A percentile compares a stretch with the other conserved stretches of the same genome.
Conservation (phyloP, 1,139 yeast species). For the Yamadazyma dushanensis region DNA sequence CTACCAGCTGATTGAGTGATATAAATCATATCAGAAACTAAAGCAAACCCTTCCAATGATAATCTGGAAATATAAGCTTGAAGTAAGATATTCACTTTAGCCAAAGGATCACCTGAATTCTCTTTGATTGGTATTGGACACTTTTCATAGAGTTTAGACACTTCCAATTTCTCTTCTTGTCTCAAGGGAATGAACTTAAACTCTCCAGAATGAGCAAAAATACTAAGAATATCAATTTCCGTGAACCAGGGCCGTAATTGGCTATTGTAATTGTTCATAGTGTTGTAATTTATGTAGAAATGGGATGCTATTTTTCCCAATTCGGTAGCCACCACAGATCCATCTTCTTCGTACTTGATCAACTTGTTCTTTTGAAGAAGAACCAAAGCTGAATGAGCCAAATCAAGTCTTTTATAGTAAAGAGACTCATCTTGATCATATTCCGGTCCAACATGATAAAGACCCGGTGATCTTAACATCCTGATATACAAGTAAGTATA, state of each 20-base stretch:
- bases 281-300: slow-evolving; percentile 75
- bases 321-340: slow-evolving; percentile 58
- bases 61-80: slow-evolving; percentile 84
- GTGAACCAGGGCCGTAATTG: slow-evolving; percentile 64
- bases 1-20: slow-evolving; percentile 94
- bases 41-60: slow-evolving; percentile 81
- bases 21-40: slow-evolving; percentile 91
- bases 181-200: slow-evolving; percentile 82
- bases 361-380: slow-evolving; percentile 56
- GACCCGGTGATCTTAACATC: slow-evolving; percentile 70
- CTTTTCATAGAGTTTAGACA: slow-evolving; percentile 64
- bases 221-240: slow-evolving; percentile 71
- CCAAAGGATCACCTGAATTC: slow-evolving; percentile 64
- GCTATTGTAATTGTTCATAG: slow-evolving; percentile 64
- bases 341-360: slow-evolving; percentile 57
- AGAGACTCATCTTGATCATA: slow-evolving; percentile 50
- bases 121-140: slow-evolving; percentile 90
- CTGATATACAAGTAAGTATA: slow-evolving; percentile 79
- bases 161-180: slow-evolving; percentile 82
- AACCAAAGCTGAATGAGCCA: slow-evolving; percentile 74
- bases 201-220: slow-evolving; percentile 82
- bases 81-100: slow-evolving; percentile 76
- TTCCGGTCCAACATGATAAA: slow-evolving; percentile 75
- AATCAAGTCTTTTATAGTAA: slow-evolving; percentile 57
- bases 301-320: slow-evolving; percentile 85